These are phyloP conservation scores for Babesia gibsoni DNA, from an alignment of 169 alveolate genomes.

Conservation along the genomic window DNA sequence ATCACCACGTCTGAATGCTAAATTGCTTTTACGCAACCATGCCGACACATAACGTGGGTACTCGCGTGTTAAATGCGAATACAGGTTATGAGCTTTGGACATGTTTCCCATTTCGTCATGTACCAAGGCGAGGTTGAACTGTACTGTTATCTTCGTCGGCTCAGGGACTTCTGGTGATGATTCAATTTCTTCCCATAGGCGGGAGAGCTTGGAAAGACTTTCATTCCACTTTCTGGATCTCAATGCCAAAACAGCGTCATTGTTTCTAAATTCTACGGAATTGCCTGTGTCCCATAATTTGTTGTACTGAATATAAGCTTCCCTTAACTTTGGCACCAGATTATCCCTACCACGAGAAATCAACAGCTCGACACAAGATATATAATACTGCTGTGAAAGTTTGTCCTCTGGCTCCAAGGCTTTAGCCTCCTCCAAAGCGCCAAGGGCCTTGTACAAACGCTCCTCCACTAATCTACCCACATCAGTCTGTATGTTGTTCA, in stretches of 20 bases:
- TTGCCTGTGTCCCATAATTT: not conserved
- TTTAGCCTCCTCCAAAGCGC: conserved; percentile 42
- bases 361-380: conserved; percentile 49
- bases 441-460: conserved; percentile 45
- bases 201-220: not conserved
- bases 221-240: conserved; percentile 18
- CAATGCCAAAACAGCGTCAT: conserved; percentile 48
- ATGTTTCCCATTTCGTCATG: conserved; percentile 41
- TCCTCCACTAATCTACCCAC: conserved; percentile 50
- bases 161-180: not conserved
- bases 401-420: conserved; percentile 1
- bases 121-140: conserved; percentile 55
- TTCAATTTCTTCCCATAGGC: conserved; percentile 3
- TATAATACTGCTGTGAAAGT: conserved; percentile 25
- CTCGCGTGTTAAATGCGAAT: conserved; percentile 37
- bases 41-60: conserved; percentile 51
- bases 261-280: conserved; percentile 13
- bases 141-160: conserved; percentile 28
- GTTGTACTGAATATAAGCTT: conserved; percentile 8
- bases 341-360: conserved; percentile 52
- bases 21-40: conserved; percentile 46
- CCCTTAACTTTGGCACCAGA: conserved; percentile 30
- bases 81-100: conserved; percentile 39
- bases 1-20: conserved; percentile 49
- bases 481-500: conserved; percentile 42